Percentiles rank a stretch among this genome's conserved stretches.
Conservation (phyloP, 2,329 filamentous ascomycete genomes). For the Cladorrhinum sp. region DNA sequence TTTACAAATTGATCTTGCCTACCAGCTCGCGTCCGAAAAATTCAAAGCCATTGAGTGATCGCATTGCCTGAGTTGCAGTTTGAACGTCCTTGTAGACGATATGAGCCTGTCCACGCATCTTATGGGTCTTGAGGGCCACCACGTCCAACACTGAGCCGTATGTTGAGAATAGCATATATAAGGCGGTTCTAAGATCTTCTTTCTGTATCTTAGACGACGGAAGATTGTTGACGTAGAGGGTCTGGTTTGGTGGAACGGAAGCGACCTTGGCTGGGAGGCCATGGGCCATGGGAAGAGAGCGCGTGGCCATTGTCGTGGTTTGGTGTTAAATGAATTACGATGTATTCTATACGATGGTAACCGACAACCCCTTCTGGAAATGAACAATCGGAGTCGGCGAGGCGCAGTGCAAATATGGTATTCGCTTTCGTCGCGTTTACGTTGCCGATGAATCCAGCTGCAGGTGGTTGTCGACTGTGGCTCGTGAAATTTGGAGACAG, state of each 20-base stretch:
- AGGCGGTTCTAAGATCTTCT: conserved; percentile 74
- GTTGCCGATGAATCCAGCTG: neutral
- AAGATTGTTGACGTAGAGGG: conserved; percentile 85
- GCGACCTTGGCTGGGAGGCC: conserved; percentile 43
- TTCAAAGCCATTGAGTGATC: conserved; percentile 77
- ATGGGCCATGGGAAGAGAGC: conserved; percentile 27
- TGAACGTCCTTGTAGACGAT: conserved; percentile 86
- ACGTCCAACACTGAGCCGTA: conserved; percentile 92
- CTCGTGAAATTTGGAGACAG: conserved; percentile 8
- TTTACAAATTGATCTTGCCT: conserved; percentile 35
- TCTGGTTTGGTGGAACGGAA: conserved; percentile 68
- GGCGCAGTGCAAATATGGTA: neutral
- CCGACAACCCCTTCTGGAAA: neutral
- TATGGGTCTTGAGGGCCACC: conserved; percentile 80
- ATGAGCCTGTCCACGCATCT: conserved; percentile 96
- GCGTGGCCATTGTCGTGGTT: conserved; percentile 34
- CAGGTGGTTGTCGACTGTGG: neutral
- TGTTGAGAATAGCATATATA: conserved; percentile 93
- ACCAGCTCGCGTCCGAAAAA: conserved; percentile 87
- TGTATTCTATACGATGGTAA: neutral
- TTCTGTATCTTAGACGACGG: conserved; percentile 86
- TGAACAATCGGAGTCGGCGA: neutral
- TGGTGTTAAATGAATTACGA: neutral
- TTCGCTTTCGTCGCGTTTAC: neutral
- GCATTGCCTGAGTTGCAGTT: conserved; percentile 90